Evolutionary conservation across 345 rosid genomes (phyloP).

Genomic region (Carallia brachiata): DNA sequence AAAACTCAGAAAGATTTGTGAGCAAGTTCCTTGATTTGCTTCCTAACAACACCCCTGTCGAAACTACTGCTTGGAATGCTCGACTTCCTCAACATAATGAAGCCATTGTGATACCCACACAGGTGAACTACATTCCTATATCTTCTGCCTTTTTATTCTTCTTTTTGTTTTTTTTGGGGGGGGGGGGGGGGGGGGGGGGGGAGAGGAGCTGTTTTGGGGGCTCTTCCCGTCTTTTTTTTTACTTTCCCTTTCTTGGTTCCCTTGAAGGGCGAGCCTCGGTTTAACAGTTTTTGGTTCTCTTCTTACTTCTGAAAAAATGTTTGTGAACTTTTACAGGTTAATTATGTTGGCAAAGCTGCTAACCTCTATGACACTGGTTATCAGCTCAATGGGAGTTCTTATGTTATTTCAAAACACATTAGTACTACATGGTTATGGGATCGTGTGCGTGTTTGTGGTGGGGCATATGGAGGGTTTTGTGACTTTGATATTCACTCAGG

Average conservation of each 20-base stretch:
- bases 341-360: constrained; percentile 94
- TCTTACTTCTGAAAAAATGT: neutral
- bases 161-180: neutral
- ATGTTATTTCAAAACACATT: constrained; percentile 85
- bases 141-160: neutral
- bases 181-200: too few relatives aligned
- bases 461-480: constrained; percentile 98
- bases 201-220: too few relatives aligned
- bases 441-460: constrained; percentile 93
- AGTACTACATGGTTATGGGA: constrained; percentile 98
- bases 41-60: constrained; percentile 53
- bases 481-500: constrained; percentile 96
- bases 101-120: constrained; percentile 92
- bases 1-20: constrained; percentile 53
- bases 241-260: too few relatives aligned
- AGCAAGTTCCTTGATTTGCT: constrained; percentile 83
- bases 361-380: constrained; percentile 76
- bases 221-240: too few relatives aligned
- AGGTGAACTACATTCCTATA: constrained; percentile 40
- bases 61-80: constrained; percentile 53
- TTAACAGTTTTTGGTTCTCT: too few relatives aligned
- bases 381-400: constrained; percentile 80
- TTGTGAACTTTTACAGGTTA: constrained; percentile 55
- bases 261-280: too few relatives aligned
- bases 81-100: constrained; percentile 64